A percentile compares a stretch with the other conserved stretches of the same genome.
Conservation (phyloP, 2,329 filamentous ascomycete genomes). For the Aspergillus quadricinctus region DNA sequence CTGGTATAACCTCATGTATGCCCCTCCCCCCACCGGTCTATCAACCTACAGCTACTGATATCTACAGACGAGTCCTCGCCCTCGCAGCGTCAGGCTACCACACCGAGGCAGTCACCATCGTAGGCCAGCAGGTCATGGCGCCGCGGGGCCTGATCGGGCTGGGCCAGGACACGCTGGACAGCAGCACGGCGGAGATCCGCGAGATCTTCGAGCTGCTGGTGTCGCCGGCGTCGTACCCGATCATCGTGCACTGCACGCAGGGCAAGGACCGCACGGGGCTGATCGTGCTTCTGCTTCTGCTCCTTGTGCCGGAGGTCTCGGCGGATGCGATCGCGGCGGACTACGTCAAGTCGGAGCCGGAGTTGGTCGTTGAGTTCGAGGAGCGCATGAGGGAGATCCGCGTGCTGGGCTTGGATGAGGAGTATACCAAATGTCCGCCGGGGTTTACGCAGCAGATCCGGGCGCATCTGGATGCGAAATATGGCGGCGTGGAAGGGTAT, state of each 20-base stretch:
- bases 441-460: constrained; percentile 60
- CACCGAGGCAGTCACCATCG: constrained; percentile 63
- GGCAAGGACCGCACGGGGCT: constrained; percentile 83
- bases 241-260: constrained; percentile 79
- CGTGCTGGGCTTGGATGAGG: constrained; percentile 66
- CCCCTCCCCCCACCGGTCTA: no score
- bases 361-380: constrained; percentile 59
- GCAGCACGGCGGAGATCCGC: constrained; percentile 61
- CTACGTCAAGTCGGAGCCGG: constrained; percentile 62
- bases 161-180: constrained; percentile 64
- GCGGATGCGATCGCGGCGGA: constrained; percentile 62
- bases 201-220: constrained; percentile 65
- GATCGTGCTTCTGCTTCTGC: constrained; percentile 62
- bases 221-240: constrained; percentile 48
- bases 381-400: constrained; percentile 64
- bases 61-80: constrained; percentile 53
- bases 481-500: constrained; percentile 66
- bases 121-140: constrained; percentile 67
- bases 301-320: constrained; percentile 55
- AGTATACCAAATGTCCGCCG: constrained; percentile 63
- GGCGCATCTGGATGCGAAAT: constrained; percentile 54
- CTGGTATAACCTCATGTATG: constrained; percentile 62
- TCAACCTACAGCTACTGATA: not conserved
- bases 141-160: constrained; percentile 68
- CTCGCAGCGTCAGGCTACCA: constrained; percentile 65